Evolutionary conservation across 352 stramenopile species (phyloP), one percentile per base, ranked within the genome.

Genomic region (Thraustochytrium sp.): DNA sequence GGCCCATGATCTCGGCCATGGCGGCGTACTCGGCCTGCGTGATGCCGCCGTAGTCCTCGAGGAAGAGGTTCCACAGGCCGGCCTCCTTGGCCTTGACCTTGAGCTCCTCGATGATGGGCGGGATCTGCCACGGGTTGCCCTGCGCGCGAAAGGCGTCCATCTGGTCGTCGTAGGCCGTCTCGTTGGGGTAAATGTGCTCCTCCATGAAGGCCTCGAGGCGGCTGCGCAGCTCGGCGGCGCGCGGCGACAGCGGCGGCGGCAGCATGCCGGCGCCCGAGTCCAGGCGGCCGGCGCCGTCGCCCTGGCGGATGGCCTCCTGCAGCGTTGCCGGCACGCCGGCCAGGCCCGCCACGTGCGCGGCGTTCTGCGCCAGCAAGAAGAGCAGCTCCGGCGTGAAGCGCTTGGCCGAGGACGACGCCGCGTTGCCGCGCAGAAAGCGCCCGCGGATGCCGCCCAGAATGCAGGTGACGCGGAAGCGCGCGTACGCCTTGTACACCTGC

Each of bases 41-140:
- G 21, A 84, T 36, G 18, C 75, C 75, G 53, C 34, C 31, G n/a
- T n/a, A 84, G n/a, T 84, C 59, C 13, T 90, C 93, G 31, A 98
- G 77, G 76, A 98, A 99, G 29, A 98, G 87, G 87, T 98, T 99
- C 95, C 95, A 99, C 2, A 99, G 89, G 3, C 94, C 94, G 11
- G 96, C 85, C 37, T 86, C 84, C 84, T 95, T 94, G 1, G 96
- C 96, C 78, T 97, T 89, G 2, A 46, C 59, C 89, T 98, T 97
- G 1, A 98, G 89, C 26, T 86, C 86, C 56, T 95, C 90, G 11
- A 98, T 18, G 53, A 84, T 83, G 23, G 75, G 75, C 18, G 75
- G 75, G 16, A 84, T 83, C 23, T 83, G 55, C 75, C 75, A 84
- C 23, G 68, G 68, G 34, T 80, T 80, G 38, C 68, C 68, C 37